Evolutionary conservation across 2,329 filamentous ascomycete species (phyloP).

Genomic region (Penicillium sp.): DNA sequence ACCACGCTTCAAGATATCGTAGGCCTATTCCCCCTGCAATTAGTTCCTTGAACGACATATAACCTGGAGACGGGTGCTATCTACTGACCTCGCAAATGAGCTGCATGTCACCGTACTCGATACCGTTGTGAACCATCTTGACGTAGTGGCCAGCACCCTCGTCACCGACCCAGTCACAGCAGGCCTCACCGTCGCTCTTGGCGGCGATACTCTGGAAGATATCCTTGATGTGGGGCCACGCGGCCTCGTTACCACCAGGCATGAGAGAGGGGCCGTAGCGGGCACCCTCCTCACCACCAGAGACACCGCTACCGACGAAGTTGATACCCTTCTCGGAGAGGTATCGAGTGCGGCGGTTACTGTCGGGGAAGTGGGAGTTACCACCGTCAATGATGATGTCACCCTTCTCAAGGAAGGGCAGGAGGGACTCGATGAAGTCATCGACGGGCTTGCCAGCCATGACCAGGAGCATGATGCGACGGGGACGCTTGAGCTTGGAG

Average conservation of each 20-base stretch:
- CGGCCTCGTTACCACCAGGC: constrained; percentile 97
- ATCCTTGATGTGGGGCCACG: constrained; percentile 98
- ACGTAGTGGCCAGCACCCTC: constrained; percentile 99
- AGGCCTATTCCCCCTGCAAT: constrained; percentile 61
- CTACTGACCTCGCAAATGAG: constrained; percentile 87
- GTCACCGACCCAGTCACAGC: constrained; percentile 99
- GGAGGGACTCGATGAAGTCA: constrained; percentile 95
- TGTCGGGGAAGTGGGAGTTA: constrained; percentile 99
- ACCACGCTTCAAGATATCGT: constrained; percentile 99
- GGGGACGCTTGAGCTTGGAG: constrained; percentile 93
- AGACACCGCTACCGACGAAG: constrained; percentile 96
- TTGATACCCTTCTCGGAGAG: constrained; percentile 81
- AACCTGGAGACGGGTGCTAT: background rate
- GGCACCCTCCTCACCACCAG: constrained; percentile 98
- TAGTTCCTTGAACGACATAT: background rate
- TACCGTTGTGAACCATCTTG: constrained; percentile 99
- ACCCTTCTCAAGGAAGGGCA: constrained; percentile 75
- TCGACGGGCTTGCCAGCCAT: constrained; percentile 98
- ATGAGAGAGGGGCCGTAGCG: constrained; percentile 96
- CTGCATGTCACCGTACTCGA: constrained; percentile 99
- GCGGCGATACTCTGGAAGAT: constrained; percentile 97
- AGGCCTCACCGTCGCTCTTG: constrained; percentile 95
- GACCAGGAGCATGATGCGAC: constrained; percentile 97
- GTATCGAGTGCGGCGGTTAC: constrained; percentile 94
- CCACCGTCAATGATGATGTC: constrained; percentile 99